phyloP scores from a whole-genome alignment of 1,284 basidiomycete genomes.

The Ganoderma sinense region DNA sequence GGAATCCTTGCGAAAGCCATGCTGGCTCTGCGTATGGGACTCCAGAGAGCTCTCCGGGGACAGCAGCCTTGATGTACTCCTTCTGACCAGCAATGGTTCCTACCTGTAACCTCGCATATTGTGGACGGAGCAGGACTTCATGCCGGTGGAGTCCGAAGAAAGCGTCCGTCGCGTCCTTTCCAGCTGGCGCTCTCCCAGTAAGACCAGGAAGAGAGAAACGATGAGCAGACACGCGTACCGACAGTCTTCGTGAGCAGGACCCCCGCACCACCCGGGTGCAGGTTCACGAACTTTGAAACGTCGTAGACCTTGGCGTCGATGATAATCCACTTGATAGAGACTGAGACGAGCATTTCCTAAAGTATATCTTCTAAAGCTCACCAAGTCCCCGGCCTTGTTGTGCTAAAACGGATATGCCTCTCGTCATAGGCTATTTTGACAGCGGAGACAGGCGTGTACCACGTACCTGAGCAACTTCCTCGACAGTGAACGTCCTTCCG shows the following conservation, averaged over 20 bases:
- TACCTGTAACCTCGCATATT: conserved; percentile 85
- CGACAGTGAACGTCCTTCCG: conserved; percentile 37
- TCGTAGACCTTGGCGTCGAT: conserved; percentile 76
- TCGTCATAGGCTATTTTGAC: not conserved
- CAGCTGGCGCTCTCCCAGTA: conserved; percentile 47
- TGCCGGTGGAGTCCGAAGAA: conserved; percentile 94
- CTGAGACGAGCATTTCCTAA: not conserved
- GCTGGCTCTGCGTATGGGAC: conserved; percentile 93
- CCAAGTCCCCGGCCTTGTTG: conserved; percentile 78
- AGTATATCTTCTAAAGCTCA: conserved; percentile 38
- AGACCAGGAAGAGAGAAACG: not conserved
- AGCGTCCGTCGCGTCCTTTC: conserved; percentile 85
- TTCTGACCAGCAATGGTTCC: conserved; percentile 79
- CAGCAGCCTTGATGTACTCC: conserved; percentile 64
- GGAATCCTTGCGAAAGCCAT: conserved; percentile 85
- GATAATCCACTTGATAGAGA: conserved; percentile 60
- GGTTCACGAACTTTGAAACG: conserved; percentile 63
- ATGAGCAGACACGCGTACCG: conserved; percentile 40
- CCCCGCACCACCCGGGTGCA: conserved; percentile 74
- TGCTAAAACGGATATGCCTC: conserved; percentile 55
- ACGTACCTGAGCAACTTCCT: conserved; percentile 63
- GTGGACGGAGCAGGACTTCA: conserved; percentile 84
- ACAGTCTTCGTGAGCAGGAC: conserved; percentile 55
- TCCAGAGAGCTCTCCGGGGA: conserved; percentile 72
- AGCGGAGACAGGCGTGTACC: not conserved